Evolutionary conservation across 2,329 filamentous ascomycete genomes (phyloP).

Genomic region (Chaetomium sp.): DNA sequence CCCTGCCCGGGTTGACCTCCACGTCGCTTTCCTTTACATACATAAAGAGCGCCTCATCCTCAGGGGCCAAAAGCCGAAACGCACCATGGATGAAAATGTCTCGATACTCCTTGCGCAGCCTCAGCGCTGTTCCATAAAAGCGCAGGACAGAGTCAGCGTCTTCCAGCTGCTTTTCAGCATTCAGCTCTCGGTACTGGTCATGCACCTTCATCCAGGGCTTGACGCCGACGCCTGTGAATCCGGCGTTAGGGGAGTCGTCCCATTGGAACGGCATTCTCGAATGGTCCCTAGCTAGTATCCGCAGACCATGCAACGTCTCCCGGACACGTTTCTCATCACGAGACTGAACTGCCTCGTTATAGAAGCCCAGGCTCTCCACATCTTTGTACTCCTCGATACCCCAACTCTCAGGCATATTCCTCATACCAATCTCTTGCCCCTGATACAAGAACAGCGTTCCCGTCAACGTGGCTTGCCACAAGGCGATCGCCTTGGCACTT

Average conservation of each 20-base stretch:
- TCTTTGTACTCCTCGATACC: slow-evolving; percentile 52
- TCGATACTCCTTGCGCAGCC: slow-evolving; percentile 56
- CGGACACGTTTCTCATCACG: slow-evolving; percentile 43
- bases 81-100: slow-evolving; percentile 64
- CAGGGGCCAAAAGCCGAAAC: slow-evolving; percentile 54
- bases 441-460: slow-evolving; percentile 62
- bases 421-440: slow-evolving; percentile 62
- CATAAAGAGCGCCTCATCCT: slow-evolving; percentile 47
- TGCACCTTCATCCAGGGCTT: slow-evolving; percentile 64
- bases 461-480: slow-evolving; percentile 49
- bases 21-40: slow-evolving; percentile 43
- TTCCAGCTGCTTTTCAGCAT: slow-evolving; percentile 51
- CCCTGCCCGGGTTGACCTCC: not conserved
- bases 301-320: slow-evolving; percentile 54
- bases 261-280: slow-evolving; percentile 69
- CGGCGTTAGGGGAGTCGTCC: slow-evolving; percentile 58
- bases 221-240: slow-evolving; percentile 56
- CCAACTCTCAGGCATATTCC: slow-evolving; percentile 55
- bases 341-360: slow-evolving; percentile 32
- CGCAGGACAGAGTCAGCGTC: slow-evolving; percentile 54
- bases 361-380: slow-evolving; percentile 54
- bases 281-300: slow-evolving; percentile 64
- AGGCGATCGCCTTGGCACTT: slow-evolving; percentile 56
- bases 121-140: slow-evolving; percentile 62
- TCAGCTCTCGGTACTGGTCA: slow-evolving; percentile 57